Evolutionary conservation across 441 rosid species (phyloP).

Genomic region (Jatropha podagrica): DNA sequence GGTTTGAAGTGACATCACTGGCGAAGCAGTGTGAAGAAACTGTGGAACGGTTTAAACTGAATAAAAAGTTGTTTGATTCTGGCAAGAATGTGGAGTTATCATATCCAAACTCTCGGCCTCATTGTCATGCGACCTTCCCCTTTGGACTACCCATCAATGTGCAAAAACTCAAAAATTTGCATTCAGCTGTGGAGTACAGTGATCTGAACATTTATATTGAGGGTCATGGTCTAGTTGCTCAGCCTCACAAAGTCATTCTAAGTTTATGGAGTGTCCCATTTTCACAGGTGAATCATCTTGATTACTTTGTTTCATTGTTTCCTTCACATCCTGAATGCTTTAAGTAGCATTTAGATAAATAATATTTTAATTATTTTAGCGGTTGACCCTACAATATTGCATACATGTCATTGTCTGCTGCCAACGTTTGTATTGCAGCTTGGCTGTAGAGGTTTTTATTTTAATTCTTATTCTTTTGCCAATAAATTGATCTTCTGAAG

Average conservation of each 20-base stretch:
- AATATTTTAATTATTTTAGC: not conserved
- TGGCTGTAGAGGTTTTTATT: not conserved
- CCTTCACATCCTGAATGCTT: slow-evolving; percentile 13
- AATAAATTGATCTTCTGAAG: slow-evolving; percentile 20
- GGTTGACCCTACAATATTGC: not conserved
- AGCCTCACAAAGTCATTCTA: slow-evolving; percentile 70
- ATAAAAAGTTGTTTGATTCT: slow-evolving; percentile 49
- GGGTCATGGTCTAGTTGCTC: slow-evolving; percentile 62
- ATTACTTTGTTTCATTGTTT: slow-evolving; percentile 7
- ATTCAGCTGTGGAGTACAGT: slow-evolving; percentile 53
- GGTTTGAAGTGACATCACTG: slow-evolving; percentile 70
- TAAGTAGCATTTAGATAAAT: not conserved
- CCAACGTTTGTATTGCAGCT: not conserved
- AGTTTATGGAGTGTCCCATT: slow-evolving; percentile 91
- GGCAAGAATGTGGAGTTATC: slow-evolving; percentile 63
- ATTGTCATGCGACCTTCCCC: slow-evolving; percentile 52
- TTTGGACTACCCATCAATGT: slow-evolving; percentile 67
- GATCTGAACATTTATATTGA: slow-evolving; percentile 60
- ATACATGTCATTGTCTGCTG: not conserved
- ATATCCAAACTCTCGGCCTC: slow-evolving; percentile 52
- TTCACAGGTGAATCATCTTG: slow-evolving; percentile 65
- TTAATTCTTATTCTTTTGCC: slow-evolving; percentile 4
- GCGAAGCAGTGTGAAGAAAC: slow-evolving; percentile 81
- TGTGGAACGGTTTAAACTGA: slow-evolving; percentile 50
- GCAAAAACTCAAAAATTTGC: slow-evolving; percentile 54